Conservation (phyloP, 257 asterid genomes). For the Solanum stenotomum region DNA sequence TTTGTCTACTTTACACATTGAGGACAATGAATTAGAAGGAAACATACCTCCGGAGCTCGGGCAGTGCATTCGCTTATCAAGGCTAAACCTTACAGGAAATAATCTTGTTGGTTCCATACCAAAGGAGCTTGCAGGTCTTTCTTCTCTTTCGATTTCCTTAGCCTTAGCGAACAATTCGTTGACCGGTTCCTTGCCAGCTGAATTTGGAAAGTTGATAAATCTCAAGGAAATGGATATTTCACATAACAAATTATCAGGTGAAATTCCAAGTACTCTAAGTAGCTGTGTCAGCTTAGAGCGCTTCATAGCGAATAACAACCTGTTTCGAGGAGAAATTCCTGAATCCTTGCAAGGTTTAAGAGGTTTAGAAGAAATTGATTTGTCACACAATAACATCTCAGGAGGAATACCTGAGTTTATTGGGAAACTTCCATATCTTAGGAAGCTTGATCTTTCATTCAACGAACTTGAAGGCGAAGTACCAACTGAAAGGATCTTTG, state of each 20-base stretch:
- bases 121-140: neutral
- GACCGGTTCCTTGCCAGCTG: neutral
- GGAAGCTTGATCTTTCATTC: conserved; percentile 25
- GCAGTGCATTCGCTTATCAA: neutral
- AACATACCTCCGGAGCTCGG: conserved; percentile 3
- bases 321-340: conserved; percentile 12
- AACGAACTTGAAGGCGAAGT: conserved; percentile 28
- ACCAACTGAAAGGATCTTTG: conserved; percentile 20
- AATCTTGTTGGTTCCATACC: conserved; percentile 10
- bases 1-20: neutral
- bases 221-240: conserved; percentile 13
- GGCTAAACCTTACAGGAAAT: conserved; percentile 7
- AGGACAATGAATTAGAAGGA: conserved; percentile 9
- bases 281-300: conserved; percentile 5
- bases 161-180: conserved; percentile 4
- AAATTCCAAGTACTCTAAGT: conserved; percentile 2
- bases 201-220: conserved; percentile 2
- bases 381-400: conserved; percentile 9
- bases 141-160: conserved; percentile 1
- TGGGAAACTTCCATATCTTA: conserved; percentile 8
- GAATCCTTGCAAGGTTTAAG: conserved; percentile 1
- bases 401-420: conserved; percentile 9
- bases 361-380: conserved; percentile 3
- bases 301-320: neutral
- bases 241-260: conserved; percentile 9